Evolutionary conservation across 768 basidiomycete genomes (phyloP).

Genomic region (Leccinum uliginosum): DNA sequence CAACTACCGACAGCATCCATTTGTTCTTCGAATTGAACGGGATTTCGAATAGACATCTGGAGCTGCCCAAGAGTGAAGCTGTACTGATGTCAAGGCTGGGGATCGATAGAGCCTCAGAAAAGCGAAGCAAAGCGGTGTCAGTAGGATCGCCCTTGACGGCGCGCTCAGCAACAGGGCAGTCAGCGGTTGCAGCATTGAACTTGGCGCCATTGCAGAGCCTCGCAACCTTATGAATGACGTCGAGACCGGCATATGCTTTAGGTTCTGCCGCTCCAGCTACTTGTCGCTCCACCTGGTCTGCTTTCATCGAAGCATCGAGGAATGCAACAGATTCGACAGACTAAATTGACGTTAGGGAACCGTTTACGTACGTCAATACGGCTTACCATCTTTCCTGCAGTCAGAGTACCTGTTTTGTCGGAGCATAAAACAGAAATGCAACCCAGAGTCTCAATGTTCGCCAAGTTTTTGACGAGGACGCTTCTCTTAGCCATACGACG

Average conservation of each 20-base stretch:
- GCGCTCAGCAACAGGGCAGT: conserved; percentile 29
- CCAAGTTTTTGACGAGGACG: conserved; percentile 45
- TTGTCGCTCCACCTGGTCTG: conserved; percentile 11
- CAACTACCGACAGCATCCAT: conserved; percentile 47
- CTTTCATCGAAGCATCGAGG: conserved; percentile 23
- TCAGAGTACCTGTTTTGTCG: conserved; percentile 52
- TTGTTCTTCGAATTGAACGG: conserved; percentile 52
- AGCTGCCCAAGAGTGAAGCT: conserved; percentile 15
- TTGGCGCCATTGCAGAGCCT: conserved; percentile 55
- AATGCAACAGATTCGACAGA: conserved; percentile 38
- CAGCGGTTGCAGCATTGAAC: conserved; percentile 36
- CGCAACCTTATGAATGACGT: conserved; percentile 34
- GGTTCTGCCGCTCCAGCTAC: conserved; percentile 8
- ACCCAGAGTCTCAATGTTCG: conserved; percentile 51
- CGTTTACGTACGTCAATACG: not conserved
- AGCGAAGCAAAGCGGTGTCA: conserved; percentile 50
- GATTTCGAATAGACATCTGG: conserved; percentile 29
- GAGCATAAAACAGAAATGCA: conserved; percentile 48
- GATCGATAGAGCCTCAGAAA: conserved; percentile 33
- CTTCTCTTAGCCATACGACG: conserved; percentile 45
- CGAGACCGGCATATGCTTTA: conserved; percentile 13
- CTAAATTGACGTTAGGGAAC: conserved; percentile 17
- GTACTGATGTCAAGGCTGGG: conserved; percentile 18
- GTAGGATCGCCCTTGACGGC: conserved; percentile 45
- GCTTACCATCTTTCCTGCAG: conserved; percentile 41